Percentiles rank a stretch among this genome's conserved stretches.
These are phyloP conservation scores for Parmelia sp. DNA, from an alignment of 495 filamentous ascomycete species.

Conservation along the genomic window DNA sequence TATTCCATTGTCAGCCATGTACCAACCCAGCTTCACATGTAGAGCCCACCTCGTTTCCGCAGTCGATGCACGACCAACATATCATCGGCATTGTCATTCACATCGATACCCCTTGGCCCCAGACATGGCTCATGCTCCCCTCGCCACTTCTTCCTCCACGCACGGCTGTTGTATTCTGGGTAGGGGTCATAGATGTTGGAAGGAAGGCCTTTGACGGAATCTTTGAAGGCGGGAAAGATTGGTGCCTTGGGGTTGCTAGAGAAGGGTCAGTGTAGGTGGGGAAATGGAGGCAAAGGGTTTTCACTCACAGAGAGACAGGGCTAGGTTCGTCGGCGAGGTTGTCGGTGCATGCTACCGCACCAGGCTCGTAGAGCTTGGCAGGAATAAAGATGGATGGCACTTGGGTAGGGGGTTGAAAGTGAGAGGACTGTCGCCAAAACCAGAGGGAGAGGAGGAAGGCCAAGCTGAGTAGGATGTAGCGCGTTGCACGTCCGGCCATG, in stretches of 20 bases:
- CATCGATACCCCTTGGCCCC: conserved; percentile 41
- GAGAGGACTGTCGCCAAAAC: conserved; percentile 11
- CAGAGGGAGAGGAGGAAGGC: conserved; percentile 6
- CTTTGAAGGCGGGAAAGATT: conserved; percentile 18
- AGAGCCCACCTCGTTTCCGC: conserved; percentile 25
- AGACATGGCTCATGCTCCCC: conserved; percentile 41
- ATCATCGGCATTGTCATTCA: conserved; percentile 43
- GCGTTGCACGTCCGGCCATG: neutral
- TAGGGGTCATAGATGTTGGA: conserved; percentile 44
- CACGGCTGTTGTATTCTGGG: conserved; percentile 43
- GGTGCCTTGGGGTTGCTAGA: conserved; percentile 16
- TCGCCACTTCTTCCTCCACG: conserved; percentile 39
- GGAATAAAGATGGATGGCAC: conserved; percentile 5
- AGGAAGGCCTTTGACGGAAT: conserved; percentile 8
- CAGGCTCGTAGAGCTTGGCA: conserved; percentile 17
- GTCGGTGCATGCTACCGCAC: conserved; percentile 12
- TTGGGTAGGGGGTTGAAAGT: neutral
- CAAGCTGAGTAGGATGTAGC: conserved; percentile 4
- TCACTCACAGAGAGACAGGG: neutral
- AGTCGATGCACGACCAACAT: conserved; percentile 42
- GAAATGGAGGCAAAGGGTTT: neutral
- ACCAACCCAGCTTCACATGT: neutral
- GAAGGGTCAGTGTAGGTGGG: neutral
- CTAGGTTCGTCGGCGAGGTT: neutral
- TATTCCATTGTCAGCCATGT: conserved; percentile 21